Evolutionary conservation across 148 eudicot genomes (phyloP).

Genomic region (Rhododendron molle): DNA sequence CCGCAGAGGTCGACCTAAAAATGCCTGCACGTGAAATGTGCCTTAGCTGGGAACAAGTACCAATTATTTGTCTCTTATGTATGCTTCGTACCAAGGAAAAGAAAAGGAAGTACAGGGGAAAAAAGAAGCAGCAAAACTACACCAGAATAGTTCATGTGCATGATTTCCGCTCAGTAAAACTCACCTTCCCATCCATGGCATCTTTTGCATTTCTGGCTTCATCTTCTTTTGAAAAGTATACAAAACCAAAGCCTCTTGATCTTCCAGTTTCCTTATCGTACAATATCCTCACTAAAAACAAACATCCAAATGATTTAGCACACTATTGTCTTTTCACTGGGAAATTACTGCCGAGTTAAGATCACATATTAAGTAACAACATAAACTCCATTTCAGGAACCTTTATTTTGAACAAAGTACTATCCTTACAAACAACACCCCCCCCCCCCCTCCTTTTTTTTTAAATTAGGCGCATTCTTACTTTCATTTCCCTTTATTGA

Average conservation of each 20-base stretch:
- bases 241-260: constrained; percentile 93
- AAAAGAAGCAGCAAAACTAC: neutral
- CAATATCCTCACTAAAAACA: constrained; percentile 60
- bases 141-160: neutral
- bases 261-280: constrained; percentile 74
- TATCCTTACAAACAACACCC: no score
- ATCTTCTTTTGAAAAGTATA: constrained; percentile 53
- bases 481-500: neutral
- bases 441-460: no score
- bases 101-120: neutral
- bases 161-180: neutral
- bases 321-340: neutral
- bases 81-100: neutral
- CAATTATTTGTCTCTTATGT: neutral
- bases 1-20: constrained; percentile 77
- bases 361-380: neutral
- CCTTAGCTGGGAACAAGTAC: neutral
- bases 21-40: constrained; percentile 32
- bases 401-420: neutral
- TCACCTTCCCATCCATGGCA: constrained; percentile 88
- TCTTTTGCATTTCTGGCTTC: constrained; percentile 66
- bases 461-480: neutral
- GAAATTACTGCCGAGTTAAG: neutral
- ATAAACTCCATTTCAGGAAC: neutral
- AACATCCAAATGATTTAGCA: constrained; percentile 4